A percentile compares a stretch with the other conserved stretches of the same genome.
Evolutionary conservation across 176 grass and related monocot species (phyloP).

Genomic region (Rhynchospora pubera): DNA sequence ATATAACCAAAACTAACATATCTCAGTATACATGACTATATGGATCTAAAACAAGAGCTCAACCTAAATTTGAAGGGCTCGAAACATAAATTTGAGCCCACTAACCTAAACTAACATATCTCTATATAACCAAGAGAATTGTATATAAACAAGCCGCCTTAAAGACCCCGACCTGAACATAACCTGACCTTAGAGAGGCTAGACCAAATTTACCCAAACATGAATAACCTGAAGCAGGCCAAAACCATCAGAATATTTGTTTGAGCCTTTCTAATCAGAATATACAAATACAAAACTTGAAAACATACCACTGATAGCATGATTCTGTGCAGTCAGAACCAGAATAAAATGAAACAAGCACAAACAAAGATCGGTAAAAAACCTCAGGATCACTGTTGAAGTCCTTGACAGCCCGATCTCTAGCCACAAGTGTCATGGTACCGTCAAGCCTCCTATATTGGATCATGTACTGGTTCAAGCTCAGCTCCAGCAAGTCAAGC

Average conservation of each 20-base stretch:
- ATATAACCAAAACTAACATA: too few species aligned
- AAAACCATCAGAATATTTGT: neutral
- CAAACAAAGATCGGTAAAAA: neutral
- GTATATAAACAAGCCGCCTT: neutral
- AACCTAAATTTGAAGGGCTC: neutral
- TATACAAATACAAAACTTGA: neutral
- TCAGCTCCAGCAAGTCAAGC: constrained; percentile 82
- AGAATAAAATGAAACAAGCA: constrained; percentile 10
- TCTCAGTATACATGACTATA: neutral
- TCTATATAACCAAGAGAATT: neutral
- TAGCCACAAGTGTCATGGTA: constrained; percentile 76
- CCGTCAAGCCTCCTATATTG: constrained; percentile 96
- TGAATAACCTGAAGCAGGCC: too few species aligned
- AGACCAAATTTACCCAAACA: neutral
- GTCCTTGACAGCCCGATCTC: constrained; percentile 80
- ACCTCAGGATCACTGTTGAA: constrained; percentile 98
- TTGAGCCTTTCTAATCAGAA: neutral
- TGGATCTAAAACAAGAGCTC: neutral
- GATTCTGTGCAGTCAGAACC: neutral
- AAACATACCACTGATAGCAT: neutral
- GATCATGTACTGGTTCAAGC: constrained; percentile 67
- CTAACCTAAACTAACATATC: neutral
- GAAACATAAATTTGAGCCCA: neutral
- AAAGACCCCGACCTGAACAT: neutral
- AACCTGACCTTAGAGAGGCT: neutral